phyloP scores from a whole-genome alignment of 139 green algal genomes.

The Bryopsis sp. region DNA sequence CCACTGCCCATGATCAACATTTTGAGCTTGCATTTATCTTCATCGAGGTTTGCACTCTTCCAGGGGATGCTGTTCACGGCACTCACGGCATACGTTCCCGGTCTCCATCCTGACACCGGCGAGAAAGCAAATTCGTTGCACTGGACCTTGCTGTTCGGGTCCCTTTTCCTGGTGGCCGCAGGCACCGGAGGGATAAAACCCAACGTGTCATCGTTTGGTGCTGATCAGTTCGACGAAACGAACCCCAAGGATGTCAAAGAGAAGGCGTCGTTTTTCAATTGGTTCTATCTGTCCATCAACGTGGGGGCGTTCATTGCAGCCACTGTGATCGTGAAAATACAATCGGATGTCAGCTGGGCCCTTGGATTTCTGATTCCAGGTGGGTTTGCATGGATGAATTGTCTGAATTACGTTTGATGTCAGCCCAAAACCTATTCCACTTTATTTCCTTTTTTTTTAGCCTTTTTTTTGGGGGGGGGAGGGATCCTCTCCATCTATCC shows the following conservation, averaged over 20 bases:
- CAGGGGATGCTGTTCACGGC: conserved; percentile 70
- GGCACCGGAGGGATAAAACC: conserved; percentile 96
- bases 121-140: conserved; percentile 39
- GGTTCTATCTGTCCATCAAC: conserved; percentile 98
- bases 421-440: too few relatives aligned
- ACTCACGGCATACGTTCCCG: conserved; percentile 35
- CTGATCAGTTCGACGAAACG: conserved; percentile 90
- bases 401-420: too few relatives aligned
- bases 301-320: conserved; percentile 73
- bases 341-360: conserved; percentile 67
- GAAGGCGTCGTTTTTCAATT: conserved; percentile 94
- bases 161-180: conserved; percentile 79
- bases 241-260: conserved; percentile 57
- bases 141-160: conserved; percentile 44
- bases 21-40: background rate
- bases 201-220: conserved; percentile 93
- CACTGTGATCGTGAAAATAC: conserved; percentile 65
- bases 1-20: background rate
- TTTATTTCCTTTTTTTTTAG: too few relatives aligned
- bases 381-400: conserved; percentile 11
- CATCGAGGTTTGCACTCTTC: background rate
- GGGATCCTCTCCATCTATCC: too few relatives aligned
- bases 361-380: conserved; percentile 77
- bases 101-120: conserved; percentile 34
- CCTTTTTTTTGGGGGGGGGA: too few relatives aligned